Evolutionary conservation across 371 early-diverging fungal species (phyloP).

Genomic region (Apophysomyces ossiformis): DNA sequence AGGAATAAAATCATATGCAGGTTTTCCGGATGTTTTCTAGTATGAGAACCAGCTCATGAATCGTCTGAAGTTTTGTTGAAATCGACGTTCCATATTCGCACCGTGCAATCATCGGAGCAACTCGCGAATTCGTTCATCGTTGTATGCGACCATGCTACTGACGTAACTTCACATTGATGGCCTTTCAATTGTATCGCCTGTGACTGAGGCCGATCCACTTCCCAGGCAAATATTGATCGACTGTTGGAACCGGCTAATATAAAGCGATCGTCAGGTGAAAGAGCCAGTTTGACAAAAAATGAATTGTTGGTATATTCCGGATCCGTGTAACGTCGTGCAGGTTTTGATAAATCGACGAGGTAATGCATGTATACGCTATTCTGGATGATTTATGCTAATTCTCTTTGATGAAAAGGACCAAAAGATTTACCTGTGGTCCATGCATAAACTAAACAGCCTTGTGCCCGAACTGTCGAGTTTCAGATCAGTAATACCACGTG

Average conservation of each 20-base stretch:
- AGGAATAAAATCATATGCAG: background rate
- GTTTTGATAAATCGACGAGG: conserved; percentile 30
- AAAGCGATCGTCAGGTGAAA: conserved; percentile 46
- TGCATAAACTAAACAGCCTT: conserved; percentile 41
- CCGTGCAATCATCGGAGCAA: conserved; percentile 47
- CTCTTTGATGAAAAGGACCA: too few species aligned
- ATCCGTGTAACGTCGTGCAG: conserved; percentile 30
- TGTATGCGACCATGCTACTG: conserved; percentile 40
- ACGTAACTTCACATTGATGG: conserved; percentile 36
- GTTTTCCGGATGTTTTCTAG: too few species aligned
- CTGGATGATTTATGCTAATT: background rate
- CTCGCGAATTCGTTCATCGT: conserved; percentile 25
- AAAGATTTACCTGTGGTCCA: conserved; percentile 32
- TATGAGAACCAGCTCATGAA: conserved; percentile 3
- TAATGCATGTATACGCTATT: conserved; percentile 43
- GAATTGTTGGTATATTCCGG: conserved; percentile 25
- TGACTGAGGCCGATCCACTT: conserved; percentile 27
- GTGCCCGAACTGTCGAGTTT: conserved; percentile 42
- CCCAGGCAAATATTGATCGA: conserved; percentile 38
- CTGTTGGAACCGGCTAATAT: conserved; percentile 39
- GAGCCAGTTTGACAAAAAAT: conserved; percentile 36
- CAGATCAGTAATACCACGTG: conserved; percentile 41
- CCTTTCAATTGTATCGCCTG: conserved; percentile 30
- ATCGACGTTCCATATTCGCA: conserved; percentile 38
- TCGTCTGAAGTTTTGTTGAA: background rate